A percentile compares a stretch with the other conserved stretches of the same genome.
Evolutionary conservation across 2,329 filamentous ascomycete genomes (phyloP).

Genomic region (Dactylellina leptospora): DNA sequence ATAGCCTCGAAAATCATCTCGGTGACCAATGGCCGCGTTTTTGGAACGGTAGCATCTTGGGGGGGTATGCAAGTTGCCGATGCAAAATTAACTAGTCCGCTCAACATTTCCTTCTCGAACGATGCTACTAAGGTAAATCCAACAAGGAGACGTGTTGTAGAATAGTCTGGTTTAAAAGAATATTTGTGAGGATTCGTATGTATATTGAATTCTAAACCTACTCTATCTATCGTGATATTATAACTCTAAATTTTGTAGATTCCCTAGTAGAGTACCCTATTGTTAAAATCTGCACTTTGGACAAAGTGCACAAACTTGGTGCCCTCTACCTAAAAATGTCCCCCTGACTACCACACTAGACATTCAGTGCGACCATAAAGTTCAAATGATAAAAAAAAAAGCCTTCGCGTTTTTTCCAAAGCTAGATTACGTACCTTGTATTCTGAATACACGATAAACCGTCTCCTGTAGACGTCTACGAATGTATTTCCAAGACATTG

Average conservation of each 20-base stretch:
- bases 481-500: neutral
- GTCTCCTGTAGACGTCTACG: neutral
- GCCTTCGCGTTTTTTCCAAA: conserved; percentile 8
- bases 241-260: no score
- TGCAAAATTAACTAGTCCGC: neutral
- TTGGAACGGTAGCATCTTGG: neutral
- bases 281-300: no score
- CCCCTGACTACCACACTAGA: no score
- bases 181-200: no score
- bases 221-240: no score
- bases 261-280: no score
- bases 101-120: neutral
- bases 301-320: no score
- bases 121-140: conserved; percentile 7
- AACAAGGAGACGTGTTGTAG: conserved; percentile 2
- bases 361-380: no score
- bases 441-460: neutral
- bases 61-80: neutral
- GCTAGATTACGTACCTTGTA: neutral
- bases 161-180: no score
- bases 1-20: conserved; percentile 31
- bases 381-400: neutral
- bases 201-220: no score
- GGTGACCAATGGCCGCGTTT: conserved; percentile 36
- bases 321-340: no score